Evolutionary conservation across 805 yeast genomes (phyloP).

Genomic region (Torulaspora indica): DNA sequence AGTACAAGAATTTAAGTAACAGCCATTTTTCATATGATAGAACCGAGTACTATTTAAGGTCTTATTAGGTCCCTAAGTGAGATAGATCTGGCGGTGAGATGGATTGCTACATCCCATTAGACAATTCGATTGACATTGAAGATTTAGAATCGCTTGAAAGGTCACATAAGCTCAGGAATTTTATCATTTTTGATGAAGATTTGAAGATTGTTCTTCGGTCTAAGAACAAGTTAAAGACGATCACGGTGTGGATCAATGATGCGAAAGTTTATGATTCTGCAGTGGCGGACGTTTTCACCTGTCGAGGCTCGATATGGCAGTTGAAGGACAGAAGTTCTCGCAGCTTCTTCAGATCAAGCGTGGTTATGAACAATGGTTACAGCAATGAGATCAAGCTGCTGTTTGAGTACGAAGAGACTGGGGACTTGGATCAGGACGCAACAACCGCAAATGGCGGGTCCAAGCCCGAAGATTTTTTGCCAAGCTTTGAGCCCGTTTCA

Average conservation of each 20-base stretch:
- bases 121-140: constrained; percentile 4
- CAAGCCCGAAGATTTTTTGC: constrained; percentile 14
- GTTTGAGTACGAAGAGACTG: constrained; percentile 10
- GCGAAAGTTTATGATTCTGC: constrained; percentile 20
- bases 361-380: constrained; percentile 35
- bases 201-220: constrained; percentile 16
- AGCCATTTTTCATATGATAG: not conserved
- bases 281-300: constrained; percentile 8
- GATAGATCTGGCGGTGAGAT: constrained; percentile 4
- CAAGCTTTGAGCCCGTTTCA: constrained; percentile 30
- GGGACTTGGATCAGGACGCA: not conserved
- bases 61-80: not conserved
- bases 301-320: constrained; percentile 12
- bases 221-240: constrained; percentile 6
- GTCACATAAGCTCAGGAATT: constrained; percentile 22
- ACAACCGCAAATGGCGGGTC: not conserved
- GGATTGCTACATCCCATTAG: constrained; percentile 27
- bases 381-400: constrained; percentile 26
- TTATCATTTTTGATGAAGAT: constrained; percentile 33
- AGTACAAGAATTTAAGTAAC: not conserved
- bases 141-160: constrained; percentile 10
- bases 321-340: constrained; percentile 21
- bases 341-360: constrained; percentile 27
- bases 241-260: constrained; percentile 31
- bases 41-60: not conserved